These are phyloP conservation scores for Yarrowia keelungensis DNA, from an alignment of 805 yeast genomes.

Conservation along the genomic window DNA sequence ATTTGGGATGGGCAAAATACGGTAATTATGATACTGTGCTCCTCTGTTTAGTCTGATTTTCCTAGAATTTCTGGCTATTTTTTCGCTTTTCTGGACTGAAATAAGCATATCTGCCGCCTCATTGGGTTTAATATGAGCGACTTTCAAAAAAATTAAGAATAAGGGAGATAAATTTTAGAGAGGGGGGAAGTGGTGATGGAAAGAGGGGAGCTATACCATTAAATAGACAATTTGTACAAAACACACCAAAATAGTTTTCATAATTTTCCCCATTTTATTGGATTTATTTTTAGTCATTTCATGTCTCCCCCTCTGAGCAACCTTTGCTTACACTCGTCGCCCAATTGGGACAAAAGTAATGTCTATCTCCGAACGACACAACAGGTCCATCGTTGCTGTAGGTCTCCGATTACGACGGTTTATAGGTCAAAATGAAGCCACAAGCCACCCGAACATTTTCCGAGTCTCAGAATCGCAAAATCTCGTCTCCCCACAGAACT, in stretches of 20 bases:
- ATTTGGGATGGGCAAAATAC: too few species aligned
- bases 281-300: not conserved
- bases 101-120: too few species aligned
- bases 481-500: not conserved
- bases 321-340: not conserved
- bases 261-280: not conserved
- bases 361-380: constrained; percentile 2
- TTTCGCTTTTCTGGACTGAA: too few species aligned
- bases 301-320: not conserved
- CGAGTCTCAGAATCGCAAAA: not conserved
- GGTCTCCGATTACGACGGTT: not conserved
- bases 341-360: constrained; percentile 7
- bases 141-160: too few species aligned
- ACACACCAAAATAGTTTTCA: not conserved
- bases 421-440: not conserved
- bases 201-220: not conserved
- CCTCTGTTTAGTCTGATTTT: too few species aligned
- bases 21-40: too few species aligned
- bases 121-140: too few species aligned
- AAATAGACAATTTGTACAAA: not conserved
- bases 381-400: not conserved
- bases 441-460: not conserved
- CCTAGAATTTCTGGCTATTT: too few species aligned
- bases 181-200: too few species aligned
- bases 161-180: too few species aligned